Evolutionary conservation across 1,284 basidiomycete species (phyloP).

Genomic region (Mycena citricolor): DNA sequence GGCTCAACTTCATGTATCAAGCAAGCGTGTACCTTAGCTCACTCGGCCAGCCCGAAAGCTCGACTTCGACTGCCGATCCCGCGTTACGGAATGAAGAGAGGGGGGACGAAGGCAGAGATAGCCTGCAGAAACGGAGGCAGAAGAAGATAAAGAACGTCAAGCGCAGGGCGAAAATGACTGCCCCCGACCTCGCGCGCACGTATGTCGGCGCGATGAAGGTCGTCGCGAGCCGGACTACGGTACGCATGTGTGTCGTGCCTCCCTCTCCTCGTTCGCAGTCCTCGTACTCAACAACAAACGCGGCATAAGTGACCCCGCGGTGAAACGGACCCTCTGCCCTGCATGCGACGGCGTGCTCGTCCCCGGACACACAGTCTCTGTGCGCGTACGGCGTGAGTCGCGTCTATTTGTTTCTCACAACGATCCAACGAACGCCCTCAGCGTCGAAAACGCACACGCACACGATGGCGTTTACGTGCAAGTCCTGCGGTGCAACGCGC

Average conservation of each 20-base stretch:
- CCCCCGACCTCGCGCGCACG: conserved; percentile 53
- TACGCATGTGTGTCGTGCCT: conserved; percentile 64
- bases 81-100: conserved; percentile 18
- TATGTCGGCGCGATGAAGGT: conserved; percentile 68
- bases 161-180: conserved; percentile 27
- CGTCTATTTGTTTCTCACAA: background rate
- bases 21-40: conserved; percentile 66
- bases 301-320: conserved; percentile 64
- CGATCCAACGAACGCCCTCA: conserved; percentile 27
- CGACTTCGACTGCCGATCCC: conserved; percentile 1
- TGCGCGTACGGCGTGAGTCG: conserved; percentile 63
- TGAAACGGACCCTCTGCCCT: conserved; percentile 77
- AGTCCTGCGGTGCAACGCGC: conserved; percentile 48
- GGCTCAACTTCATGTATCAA: conserved; percentile 83
- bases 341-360: conserved; percentile 63
- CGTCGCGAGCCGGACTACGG: conserved; percentile 71
- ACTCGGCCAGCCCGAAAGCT: conserved; percentile 29
- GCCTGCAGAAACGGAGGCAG: conserved; percentile 11
- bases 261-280: conserved; percentile 19
- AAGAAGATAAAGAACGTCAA: conserved; percentile 24
- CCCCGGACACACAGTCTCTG: conserved; percentile 62
- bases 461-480: conserved; percentile 55
- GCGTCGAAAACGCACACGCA: conserved; percentile 54
- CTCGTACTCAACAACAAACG: conserved; percentile 7
- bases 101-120: conserved; percentile 7